Base-by-base conservation (phyloP, 2,329 filamentous ascomycete genomes). In the Didymellaceae sp. region DNA sequence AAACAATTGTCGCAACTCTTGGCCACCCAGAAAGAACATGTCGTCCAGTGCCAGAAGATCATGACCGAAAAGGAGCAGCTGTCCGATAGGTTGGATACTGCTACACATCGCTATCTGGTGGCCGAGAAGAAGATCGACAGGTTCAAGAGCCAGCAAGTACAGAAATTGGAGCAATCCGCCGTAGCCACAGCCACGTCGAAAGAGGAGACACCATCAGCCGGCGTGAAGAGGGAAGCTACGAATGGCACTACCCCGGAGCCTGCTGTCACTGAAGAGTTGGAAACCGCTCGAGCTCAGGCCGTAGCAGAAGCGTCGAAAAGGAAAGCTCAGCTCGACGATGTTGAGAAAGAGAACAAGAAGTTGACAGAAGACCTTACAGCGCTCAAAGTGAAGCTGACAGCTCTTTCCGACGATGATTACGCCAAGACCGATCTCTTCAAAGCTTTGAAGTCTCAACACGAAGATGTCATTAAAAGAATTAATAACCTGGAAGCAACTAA, bases 111-210 rank as follows among this genome's bases (percentile, higher is more conserved):
- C 58, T 97, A 96, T 67, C 90, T 97, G 78, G 90, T 95, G 61
- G 94, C 94, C 0, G 94, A 99, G 72, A 95, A 96, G 78, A 94
- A 91, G 71, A 80, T 97, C 43, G 94, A 99, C 71, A 86, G 94
- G 33, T 85, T 88, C 18, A 93, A 90, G 74, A 99, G 94, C 68
- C 78, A 86, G 13, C 91, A 96, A 49, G 91, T 97, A 1, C 89
- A 92, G 55, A 96, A 96, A 71, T 76, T 99, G 52, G 94, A 97
- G 71, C 89, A 91, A 65, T 90, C 96, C 74, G 91, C 92, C 6
- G 63, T 71, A 7, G 64, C n/a, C 61, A 9, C 61, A 54, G 24
- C 55, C n/a, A n/a, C 56, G 14, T 54, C 57, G 3, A 71, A 70
- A 43, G 70, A 73, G 43, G 70, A 66, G 68, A 73, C 62, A 5